A percentile compares a stretch with the other conserved stretches of the same genome.
Evolutionary conservation across 306 rosid genomes (phyloP).

Genomic region (Trichosanthes cucumerina): DNA sequence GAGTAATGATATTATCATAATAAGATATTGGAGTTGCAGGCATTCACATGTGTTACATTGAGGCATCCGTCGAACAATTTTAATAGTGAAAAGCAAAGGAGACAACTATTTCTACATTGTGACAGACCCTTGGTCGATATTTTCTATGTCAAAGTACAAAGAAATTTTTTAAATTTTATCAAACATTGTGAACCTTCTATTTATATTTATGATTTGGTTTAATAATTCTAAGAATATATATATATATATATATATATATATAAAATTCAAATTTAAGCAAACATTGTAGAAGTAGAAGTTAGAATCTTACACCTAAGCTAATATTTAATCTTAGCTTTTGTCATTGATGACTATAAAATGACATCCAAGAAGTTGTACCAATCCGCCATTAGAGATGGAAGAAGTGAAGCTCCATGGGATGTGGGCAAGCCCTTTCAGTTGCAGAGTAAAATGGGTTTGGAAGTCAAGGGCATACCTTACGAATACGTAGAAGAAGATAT

Average conservation of each 20-base stretch:
- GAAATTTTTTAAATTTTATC: background rate
- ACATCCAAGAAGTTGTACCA: background rate
- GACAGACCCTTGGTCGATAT: background rate
- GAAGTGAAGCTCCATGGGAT: constrained; percentile 42
- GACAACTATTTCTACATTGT: background rate
- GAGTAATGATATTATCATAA: no score
- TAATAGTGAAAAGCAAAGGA: background rate
- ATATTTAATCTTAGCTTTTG: no score
- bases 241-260: no score
- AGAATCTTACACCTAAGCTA: no score
- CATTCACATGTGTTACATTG: background rate
- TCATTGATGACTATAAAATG: no score
- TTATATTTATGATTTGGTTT: no score
- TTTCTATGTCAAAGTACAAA: background rate
- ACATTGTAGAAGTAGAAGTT: no score
- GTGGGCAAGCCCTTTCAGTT: constrained; percentile 32
- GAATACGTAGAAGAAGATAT: constrained; percentile 42
- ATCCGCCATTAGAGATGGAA: constrained; percentile 20
- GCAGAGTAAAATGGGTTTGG: constrained; percentile 35
- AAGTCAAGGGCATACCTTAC: constrained; percentile 32
- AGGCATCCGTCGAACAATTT: background rate
- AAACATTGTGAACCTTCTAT: no score
- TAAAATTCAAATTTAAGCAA: no score
- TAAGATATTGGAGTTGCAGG: background rate
- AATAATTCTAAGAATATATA: no score